Evolutionary conservation across 2,329 filamentous ascomycete species (phyloP), one percentile per base, ranked within the genome.

Genomic region (Fusarium musae): DNA sequence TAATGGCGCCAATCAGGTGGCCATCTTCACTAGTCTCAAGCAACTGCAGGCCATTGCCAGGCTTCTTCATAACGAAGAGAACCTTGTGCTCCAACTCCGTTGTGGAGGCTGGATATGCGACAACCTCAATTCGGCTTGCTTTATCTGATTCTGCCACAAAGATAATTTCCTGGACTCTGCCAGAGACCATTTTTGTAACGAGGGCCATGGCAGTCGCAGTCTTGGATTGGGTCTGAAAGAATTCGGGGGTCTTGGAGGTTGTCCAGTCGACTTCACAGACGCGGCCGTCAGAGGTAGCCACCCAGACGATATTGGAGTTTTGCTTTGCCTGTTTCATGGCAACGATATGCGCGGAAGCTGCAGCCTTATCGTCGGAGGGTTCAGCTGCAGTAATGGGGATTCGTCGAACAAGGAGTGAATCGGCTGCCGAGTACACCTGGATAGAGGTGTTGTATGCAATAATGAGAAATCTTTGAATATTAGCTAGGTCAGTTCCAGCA

Each of bases 361-460:
- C 62, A 15, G 66, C 68, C 36, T 76, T 77, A 30, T 77, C 57
- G 16, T 75, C 73, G 9, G 78, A 74, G 36, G 76, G 59, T 53
- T 81, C 80, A 42, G 77, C 66, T 39, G 74, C 76, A 64, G 72
- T 79, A 73, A 92, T 84, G 17, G 88, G 84, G 54, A 98, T 91
- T 63, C 91, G 90, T 74, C 94, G 91, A 50, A 94, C 86, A 28
- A 97, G 89, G 56, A 97, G 88, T 4, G 96, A 98, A 61, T 94
- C 95, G 72, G 89, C 86, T 36, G 93, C 90, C 4, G 93, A 93
- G 82, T 96, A 97, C 32, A 97, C 88, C 80, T 95, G 93, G 60
- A 98, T 86, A 15, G 92, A 92, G 34, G 89, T 91, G 68, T 91
- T 89, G 78, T 94, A 93, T 37, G 92, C 89, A 63, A 97, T 81